Conservation (phyloP, 2,329 filamentous ascomycete genomes). For the Basipetospora sp. region DNA sequence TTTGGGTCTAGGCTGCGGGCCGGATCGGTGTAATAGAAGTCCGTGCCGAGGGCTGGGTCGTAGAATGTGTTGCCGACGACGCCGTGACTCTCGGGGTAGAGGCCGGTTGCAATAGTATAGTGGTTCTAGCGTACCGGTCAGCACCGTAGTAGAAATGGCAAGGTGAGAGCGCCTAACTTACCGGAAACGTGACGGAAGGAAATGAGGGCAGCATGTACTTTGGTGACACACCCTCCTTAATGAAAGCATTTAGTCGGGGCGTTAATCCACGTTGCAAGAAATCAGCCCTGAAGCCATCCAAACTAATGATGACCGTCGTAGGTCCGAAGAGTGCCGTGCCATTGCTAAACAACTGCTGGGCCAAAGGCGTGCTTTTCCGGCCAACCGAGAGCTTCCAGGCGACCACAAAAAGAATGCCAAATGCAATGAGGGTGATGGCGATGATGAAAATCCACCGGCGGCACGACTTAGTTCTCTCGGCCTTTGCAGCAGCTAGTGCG, state of each 20-base stretch:
- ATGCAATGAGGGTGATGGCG: constrained; percentile 27
- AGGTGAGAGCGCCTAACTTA: not conserved
- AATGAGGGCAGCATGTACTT: constrained; percentile 89
- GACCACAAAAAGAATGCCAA: constrained; percentile 13
- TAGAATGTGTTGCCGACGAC: constrained; percentile 91
- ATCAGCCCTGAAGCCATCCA: constrained; percentile 92
- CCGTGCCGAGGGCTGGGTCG: constrained; percentile 60
- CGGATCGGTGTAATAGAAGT: constrained; percentile 80
- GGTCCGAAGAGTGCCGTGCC: constrained; percentile 79
- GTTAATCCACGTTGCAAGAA: constrained; percentile 75
- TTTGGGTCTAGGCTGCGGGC: constrained; percentile 62
- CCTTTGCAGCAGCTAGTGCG: constrained; percentile 30
- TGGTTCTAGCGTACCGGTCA: constrained; percentile 42
- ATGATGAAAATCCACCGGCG: constrained; percentile 40
- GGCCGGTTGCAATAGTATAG: constrained; percentile 79
- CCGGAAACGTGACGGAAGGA: constrained; percentile 84
- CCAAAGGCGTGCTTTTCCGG: constrained; percentile 19
- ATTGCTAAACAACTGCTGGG: constrained; percentile 45
- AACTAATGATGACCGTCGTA: constrained; percentile 82
- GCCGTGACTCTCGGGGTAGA: constrained; percentile 86
- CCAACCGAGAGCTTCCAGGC: constrained; percentile 44
- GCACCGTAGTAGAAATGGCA: too few relatives aligned
- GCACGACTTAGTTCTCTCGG: constrained; percentile 36
- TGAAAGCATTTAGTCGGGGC: constrained; percentile 63
- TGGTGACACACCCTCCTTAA: constrained; percentile 74